These are phyloP conservation scores for Phytophthora sp. DNA, from an alignment of 352 stramenopile genomes.

Conservation along the genomic window DNA sequence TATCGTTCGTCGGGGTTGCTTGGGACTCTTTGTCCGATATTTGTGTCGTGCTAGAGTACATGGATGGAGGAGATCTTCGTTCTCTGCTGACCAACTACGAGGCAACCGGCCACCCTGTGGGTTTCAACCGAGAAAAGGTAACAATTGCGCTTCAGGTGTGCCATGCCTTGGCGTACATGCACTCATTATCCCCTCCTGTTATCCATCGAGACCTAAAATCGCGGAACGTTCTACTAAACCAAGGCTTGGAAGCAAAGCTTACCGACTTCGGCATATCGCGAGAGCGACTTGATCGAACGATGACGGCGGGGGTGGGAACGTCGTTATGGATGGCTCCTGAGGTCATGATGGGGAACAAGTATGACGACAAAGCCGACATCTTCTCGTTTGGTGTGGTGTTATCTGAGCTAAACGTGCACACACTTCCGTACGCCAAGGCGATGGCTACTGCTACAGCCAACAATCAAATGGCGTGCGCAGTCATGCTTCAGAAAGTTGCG, in stretches of 20 bases:
- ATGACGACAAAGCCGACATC: constrained; percentile 3
- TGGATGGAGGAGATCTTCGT: constrained; percentile 46
- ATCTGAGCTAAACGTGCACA: constrained; percentile 6
- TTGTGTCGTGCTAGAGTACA: constrained; percentile 50
- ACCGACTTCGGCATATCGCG: constrained; percentile 60
- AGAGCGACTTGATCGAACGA: background rate
- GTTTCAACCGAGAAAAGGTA: constrained; percentile 6
- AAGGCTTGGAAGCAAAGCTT: constrained; percentile 42
- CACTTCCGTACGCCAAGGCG: background rate
- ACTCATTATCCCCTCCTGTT: constrained; percentile 31
- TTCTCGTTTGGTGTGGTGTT: constrained; percentile 8
- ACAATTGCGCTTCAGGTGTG: constrained; percentile 15
- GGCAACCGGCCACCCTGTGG: background rate
- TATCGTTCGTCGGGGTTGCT: constrained; percentile 51
- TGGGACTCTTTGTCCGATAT: constrained; percentile 51
- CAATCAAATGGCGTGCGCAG: constrained; percentile 1
- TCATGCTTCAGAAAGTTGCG: constrained; percentile 4
- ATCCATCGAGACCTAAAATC: constrained; percentile 34
- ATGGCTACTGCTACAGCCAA: background rate
- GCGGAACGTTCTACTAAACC: constrained; percentile 45
- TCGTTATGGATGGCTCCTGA: constrained; percentile 4
- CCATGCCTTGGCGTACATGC: constrained; percentile 28
- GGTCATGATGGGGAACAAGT: constrained; percentile 4
- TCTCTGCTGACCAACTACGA: constrained; percentile 22
- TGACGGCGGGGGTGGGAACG: background rate